Evolutionary conservation across 2,329 filamentous ascomycete genomes (phyloP).

Genomic region (Calonectria honghensis): DNA sequence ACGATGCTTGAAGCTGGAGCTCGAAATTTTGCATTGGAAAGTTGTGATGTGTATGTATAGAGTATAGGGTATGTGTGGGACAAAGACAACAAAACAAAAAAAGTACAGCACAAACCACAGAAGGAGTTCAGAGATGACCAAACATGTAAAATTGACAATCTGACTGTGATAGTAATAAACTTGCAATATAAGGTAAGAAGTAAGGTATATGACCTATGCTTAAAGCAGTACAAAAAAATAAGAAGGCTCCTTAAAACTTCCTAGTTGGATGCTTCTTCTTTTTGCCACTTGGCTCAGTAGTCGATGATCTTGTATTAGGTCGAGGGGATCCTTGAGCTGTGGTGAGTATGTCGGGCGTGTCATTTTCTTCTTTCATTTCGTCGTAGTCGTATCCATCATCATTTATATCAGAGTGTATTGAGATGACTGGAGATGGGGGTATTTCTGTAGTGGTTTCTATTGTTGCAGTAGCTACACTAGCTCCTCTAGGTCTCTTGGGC

Average conservation of each 20-base stretch:
- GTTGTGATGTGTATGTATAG: no score
- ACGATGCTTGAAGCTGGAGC: constrained; percentile 23
- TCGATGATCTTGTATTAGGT: constrained; percentile 30
- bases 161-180: no score
- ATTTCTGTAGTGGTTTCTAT: background rate
- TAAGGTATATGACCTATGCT: no score
- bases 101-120: no score
- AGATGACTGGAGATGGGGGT: constrained; percentile 6
- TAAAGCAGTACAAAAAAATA: no score
- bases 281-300: constrained; percentile 16
- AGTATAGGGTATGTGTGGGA: no score
- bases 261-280: constrained; percentile 29
- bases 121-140: no score
- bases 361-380: constrained; percentile 1
- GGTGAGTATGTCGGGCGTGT: constrained; percentile 11
- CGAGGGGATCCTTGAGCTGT: constrained; percentile 17
- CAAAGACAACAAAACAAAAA: no score
- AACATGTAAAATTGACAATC: no score
- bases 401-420: constrained; percentile 13
- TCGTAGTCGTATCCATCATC: constrained; percentile 9
- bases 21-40: no score
- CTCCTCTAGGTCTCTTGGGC: constrained; percentile 13
- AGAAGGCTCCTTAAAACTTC: constrained; percentile 21
- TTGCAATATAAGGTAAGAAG: no score
- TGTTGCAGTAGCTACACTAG: background rate